Percentiles rank a stretch among this genome's conserved stretches.
Evolutionary conservation across 140 eudicot genomes (phyloP).

Genomic region (Anethum foeniculum): DNA sequence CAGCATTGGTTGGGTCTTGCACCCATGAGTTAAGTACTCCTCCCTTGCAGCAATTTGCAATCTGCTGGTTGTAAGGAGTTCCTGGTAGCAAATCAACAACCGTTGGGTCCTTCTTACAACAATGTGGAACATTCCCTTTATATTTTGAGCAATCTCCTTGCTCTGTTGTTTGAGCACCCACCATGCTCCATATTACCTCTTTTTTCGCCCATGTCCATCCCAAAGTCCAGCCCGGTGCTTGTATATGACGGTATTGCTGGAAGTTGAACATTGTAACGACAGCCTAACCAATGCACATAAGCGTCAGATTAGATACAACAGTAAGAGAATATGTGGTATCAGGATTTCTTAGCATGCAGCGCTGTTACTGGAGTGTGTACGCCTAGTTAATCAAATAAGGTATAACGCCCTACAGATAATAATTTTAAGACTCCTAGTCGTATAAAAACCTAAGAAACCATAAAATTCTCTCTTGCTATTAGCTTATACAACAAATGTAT

Average conservation of each 20-base stretch:
- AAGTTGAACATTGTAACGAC: conserved; percentile 76
- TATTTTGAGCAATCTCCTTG: conserved; percentile 94
- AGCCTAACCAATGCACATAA: conserved; percentile 40
- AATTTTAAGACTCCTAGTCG: background rate
- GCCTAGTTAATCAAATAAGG: background rate
- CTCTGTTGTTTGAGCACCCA: conserved; percentile 85
- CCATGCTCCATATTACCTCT: conserved; percentile 87
- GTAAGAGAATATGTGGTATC: background rate
- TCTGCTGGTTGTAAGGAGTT: conserved; percentile 84
- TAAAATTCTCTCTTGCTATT: background rate
- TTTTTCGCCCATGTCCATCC: conserved; percentile 99
- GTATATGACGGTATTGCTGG: conserved; percentile 80
- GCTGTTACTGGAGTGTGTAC: background rate
- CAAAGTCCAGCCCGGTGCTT: conserved; percentile 91
- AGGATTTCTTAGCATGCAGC: background rate
- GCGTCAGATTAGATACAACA: background rate
- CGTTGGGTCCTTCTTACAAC: conserved; percentile 78
- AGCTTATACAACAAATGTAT: background rate
- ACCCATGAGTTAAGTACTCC: conserved; percentile 89
- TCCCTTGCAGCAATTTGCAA: conserved; percentile 91
- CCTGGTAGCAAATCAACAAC: conserved; percentile 82
- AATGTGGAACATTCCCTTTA: conserved; percentile 72
- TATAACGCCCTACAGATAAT: background rate
- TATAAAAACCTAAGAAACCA: background rate
- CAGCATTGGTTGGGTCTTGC: conserved; percentile 64